Evolutionary conservation across 2,329 filamentous ascomycete species (phyloP), one percentile per base, ranked within the genome.

Genomic region (Ilyonectria sp.): DNA sequence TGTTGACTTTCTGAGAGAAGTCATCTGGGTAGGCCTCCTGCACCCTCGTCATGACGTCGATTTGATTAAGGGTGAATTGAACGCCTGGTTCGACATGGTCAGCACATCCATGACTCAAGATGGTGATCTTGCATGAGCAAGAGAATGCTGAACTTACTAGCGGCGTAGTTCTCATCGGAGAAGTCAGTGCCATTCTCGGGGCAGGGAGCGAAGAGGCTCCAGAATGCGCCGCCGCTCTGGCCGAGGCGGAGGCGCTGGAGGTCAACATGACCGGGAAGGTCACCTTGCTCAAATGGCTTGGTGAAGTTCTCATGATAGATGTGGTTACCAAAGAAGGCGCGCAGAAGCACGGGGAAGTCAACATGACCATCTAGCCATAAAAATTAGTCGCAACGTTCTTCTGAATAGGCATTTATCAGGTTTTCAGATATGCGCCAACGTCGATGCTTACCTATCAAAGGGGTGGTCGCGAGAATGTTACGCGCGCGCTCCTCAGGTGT

Each of bases 131-230:
- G 17, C 33, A 13, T 11, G 21, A 31, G 35, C 26, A 49, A 6
- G 26, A 19, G 3, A 1, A n/a, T 23, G 8, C 29, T 29, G 23
- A n/a, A 56, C 87, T 78, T 81, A 93, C 91, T 91, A 8, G 86
- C 79, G 6, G 87, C 88, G 76, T 95, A 95, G 75, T 90, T 92
- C 60, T 86, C 87, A 74, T 94, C 88, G 0, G 92, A 92, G 76
- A 93, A 94, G 79, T 97, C 90, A 5, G 87, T 87, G 53, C 89
- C 90, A 75, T 95, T 90, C 11, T 81, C 79, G 0, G 95, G 94
- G 76, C 95, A 98, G 0, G 89, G 89, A 46, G 92, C 90, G 75
- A 87, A 98, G 10, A 96, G 94, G 77, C 92, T 95, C 95, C 95
- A 98, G 79, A 98, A 98, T n/a, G 93, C 91, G 62, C 94, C 95